Evolutionary conservation across 2,329 filamentous ascomycete genomes (phyloP).

Genomic region (Microcera coccophila): DNA sequence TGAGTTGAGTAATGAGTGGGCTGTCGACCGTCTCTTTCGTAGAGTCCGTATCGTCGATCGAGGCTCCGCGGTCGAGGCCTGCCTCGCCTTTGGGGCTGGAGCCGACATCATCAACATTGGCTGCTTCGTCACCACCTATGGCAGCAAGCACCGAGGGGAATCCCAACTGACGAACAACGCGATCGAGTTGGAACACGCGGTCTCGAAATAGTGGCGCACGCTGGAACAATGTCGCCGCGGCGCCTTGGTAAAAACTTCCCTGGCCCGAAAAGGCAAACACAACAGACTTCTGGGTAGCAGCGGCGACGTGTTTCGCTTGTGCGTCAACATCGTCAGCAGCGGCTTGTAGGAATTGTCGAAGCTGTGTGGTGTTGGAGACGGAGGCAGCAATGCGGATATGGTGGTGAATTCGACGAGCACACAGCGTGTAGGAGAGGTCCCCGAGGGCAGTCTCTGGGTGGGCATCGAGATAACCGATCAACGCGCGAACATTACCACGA

Average conservation of each 20-base stretch:
- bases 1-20: constrained; percentile 35
- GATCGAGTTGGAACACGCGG: constrained; percentile 32
- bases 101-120: too few relatives aligned
- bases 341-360: too few relatives aligned
- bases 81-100: too few relatives aligned
- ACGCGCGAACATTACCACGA: constrained; percentile 23
- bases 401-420: constrained; percentile 24
- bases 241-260: constrained; percentile 33
- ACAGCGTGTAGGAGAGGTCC: constrained; percentile 48
- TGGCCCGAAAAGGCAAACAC: constrained; percentile 46
- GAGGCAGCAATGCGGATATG: constrained; percentile 2
- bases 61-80: too few relatives aligned
- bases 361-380: too few relatives aligned
- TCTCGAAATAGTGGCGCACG: constrained; percentile 30
- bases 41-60: constrained; percentile 37
- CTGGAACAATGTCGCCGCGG: constrained; percentile 34
- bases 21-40: constrained; percentile 13
- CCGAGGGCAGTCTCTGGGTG: constrained; percentile 37
- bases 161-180: constrained; percentile 26
- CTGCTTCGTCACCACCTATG: too few relatives aligned
- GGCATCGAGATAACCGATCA: constrained; percentile 40
- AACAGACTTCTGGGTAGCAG: constrained; percentile 12
- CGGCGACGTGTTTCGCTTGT: too few relatives aligned
- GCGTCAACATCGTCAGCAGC: too few relatives aligned
- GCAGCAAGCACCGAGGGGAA: constrained; percentile 40